phyloP scores from a whole-genome alignment of 495 filamentous ascomycete species.

The Penicillium daleae region DNA sequence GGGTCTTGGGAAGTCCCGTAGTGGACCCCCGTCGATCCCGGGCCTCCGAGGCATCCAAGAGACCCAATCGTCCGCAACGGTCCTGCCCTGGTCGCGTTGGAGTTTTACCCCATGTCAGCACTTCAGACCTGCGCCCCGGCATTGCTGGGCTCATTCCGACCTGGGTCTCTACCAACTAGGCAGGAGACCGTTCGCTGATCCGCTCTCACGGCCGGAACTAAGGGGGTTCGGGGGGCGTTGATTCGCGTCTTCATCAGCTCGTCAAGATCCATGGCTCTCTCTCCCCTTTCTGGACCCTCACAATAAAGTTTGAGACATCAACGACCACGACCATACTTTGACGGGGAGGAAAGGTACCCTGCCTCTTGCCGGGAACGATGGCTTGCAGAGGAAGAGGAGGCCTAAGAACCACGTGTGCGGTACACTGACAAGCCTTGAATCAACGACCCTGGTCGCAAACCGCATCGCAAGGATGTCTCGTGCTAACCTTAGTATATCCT shows the following conservation, averaged over 20 bases:
- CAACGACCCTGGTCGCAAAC: slow-evolving; percentile 1
- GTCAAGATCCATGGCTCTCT: slow-evolving; percentile 15
- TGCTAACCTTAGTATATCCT: background rate
- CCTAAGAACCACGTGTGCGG: background rate
- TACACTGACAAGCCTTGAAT: slow-evolving; percentile 4
- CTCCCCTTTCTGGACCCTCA: background rate
- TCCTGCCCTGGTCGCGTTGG: background rate
- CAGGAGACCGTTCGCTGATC: background rate
- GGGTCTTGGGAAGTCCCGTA: slow-evolving; percentile 22
- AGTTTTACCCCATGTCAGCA: slow-evolving; percentile 12
- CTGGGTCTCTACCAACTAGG: slow-evolving; percentile 3
- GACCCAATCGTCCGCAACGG: slow-evolving; percentile 6
- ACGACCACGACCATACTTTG: background rate
- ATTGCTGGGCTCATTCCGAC: slow-evolving; percentile 6
- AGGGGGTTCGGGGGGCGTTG: background rate
- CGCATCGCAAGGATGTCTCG: background rate
- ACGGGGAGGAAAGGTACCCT: slow-evolving; percentile 1
- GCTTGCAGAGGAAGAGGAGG: background rate
- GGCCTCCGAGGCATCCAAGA: slow-evolving; percentile 1
- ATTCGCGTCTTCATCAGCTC: slow-evolving; percentile 4
- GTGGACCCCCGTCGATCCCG: slow-evolving; percentile 21
- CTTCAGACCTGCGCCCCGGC: background rate
- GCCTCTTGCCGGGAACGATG: slow-evolving; percentile 3
- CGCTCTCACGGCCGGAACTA: background rate
- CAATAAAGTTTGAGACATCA: slow-evolving; percentile 24